Conservation (phyloP, 345 rosid species). For the Jatropha curcas region DNA sequence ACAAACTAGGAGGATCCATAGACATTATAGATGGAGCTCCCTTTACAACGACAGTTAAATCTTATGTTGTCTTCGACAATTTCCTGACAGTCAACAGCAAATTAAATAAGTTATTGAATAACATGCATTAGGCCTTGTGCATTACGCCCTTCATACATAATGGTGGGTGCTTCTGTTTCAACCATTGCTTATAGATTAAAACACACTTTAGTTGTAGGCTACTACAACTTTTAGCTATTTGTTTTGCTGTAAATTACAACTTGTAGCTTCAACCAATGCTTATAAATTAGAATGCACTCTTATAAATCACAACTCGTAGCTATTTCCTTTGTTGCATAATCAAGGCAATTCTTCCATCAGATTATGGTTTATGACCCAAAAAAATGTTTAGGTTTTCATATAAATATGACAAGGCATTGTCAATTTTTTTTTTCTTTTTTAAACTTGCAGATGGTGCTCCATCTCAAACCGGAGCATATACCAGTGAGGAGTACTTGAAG, state of each 20-base stretch:
- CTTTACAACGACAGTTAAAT: neutral
- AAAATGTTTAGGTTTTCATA: neutral
- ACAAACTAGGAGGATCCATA: neutral
- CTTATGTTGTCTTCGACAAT: neutral
- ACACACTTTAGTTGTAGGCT: neutral
- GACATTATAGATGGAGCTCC: neutral
- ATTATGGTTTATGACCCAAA: neutral
- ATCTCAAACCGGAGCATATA: conserved; percentile 53
- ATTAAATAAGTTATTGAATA: neutral
- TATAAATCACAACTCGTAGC: too few relatives aligned
- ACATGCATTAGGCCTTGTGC: neutral
- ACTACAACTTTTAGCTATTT: too few relatives aligned
- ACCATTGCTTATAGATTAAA: neutral
- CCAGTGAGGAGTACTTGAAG: conserved; percentile 75
- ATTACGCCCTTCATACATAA: neutral
- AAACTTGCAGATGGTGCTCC: conserved; percentile 55
- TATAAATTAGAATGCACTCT: neutral
- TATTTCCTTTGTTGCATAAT: conserved; percentile 2
- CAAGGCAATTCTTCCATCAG: neutral
- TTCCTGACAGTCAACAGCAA: neutral
- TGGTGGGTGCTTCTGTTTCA: neutral
- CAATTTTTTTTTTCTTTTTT: conserved; percentile 8
- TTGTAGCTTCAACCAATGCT: neutral
- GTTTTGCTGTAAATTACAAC: too few relatives aligned
- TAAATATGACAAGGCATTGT: neutral